Percentiles rank a stretch among this genome's conserved stretches.
These are phyloP conservation scores for Firmiana major DNA, from an alignment of 345 rosid genomes.

Conservation along the genomic window DNA sequence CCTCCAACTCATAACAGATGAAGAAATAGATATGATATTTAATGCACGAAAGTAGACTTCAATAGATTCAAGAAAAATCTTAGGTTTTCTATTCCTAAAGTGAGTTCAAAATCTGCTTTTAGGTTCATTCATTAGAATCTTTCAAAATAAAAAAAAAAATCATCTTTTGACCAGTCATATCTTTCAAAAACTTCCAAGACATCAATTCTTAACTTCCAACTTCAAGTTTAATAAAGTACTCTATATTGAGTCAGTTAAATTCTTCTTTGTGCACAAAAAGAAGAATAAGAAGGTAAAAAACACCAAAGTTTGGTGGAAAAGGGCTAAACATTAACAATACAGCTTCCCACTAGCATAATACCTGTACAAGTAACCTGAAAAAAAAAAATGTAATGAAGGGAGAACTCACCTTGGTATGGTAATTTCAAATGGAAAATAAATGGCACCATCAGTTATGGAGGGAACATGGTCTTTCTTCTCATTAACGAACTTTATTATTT, in stretches of 20 bases:
- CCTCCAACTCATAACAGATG: neutral
- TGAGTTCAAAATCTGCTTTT: neutral
- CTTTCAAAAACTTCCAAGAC: neutral
- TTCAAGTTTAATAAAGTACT: neutral
- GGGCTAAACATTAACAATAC: neutral
- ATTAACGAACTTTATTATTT: constrained; percentile 83
- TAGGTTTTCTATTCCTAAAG: neutral
- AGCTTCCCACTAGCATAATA: neutral
- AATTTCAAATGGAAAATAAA: constrained; percentile 83
- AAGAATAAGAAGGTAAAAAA: neutral
- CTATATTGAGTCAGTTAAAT: neutral
- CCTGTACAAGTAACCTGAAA: neutral
- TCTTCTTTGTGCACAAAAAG: neutral
- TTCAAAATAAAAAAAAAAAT: neutral
- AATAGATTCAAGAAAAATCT: neutral
- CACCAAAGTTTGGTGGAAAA: neutral
- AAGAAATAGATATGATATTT: neutral
- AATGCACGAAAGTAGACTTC: neutral
- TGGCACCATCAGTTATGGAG: constrained; percentile 63
- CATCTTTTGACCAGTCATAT: neutral
- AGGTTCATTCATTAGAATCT: neutral
- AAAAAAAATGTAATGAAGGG: constrained; percentile 9
- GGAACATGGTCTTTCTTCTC: constrained; percentile 97
- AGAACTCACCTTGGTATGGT: constrained; percentile 74
- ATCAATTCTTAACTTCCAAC: neutral